phyloP scores from a whole-genome alignment of 371 early-diverging fungal species.

The Apophysomyces variabilis region DNA sequence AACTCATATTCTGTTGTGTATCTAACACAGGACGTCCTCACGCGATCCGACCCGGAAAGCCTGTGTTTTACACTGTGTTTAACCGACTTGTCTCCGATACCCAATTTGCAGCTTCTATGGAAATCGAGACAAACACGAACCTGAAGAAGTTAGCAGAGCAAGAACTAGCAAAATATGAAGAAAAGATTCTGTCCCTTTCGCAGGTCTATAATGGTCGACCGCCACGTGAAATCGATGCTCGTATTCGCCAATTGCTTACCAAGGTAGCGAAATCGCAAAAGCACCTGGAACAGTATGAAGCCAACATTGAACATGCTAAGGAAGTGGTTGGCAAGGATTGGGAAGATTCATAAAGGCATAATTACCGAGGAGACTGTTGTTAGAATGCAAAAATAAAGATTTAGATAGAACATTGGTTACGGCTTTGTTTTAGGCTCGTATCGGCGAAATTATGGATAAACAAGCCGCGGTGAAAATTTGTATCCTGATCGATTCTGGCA shows the following conservation, averaged over 20 bases:
- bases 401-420: no score
- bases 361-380: background rate
- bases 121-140: slow-evolving; percentile 69
- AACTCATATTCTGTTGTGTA: background rate
- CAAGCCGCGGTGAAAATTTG: background rate
- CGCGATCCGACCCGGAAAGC: slow-evolving; percentile 79
- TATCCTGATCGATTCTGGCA: background rate
- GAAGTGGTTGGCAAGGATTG: slow-evolving; percentile 41
- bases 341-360: slow-evolving; percentile 19
- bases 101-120: slow-evolving; percentile 81
- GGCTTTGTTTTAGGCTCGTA: no score
- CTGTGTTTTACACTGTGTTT: slow-evolving; percentile 83
- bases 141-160: slow-evolving; percentile 70
- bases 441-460: background rate
- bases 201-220: slow-evolving; percentile 49
- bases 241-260: slow-evolving; percentile 62
- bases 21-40: slow-evolving; percentile 70
- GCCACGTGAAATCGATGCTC: slow-evolving; percentile 58
- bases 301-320: slow-evolving; percentile 53
- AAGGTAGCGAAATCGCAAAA: slow-evolving; percentile 56
- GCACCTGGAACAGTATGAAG: slow-evolving; percentile 58
- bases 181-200: slow-evolving; percentile 66
- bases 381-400: no score
- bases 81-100: slow-evolving; percentile 67
- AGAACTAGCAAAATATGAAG: slow-evolving; percentile 72